These are phyloP conservation scores for Hypoxylon sp. DNA, from an alignment of 2,329 filamentous ascomycete species.

Conservation along the genomic window DNA sequence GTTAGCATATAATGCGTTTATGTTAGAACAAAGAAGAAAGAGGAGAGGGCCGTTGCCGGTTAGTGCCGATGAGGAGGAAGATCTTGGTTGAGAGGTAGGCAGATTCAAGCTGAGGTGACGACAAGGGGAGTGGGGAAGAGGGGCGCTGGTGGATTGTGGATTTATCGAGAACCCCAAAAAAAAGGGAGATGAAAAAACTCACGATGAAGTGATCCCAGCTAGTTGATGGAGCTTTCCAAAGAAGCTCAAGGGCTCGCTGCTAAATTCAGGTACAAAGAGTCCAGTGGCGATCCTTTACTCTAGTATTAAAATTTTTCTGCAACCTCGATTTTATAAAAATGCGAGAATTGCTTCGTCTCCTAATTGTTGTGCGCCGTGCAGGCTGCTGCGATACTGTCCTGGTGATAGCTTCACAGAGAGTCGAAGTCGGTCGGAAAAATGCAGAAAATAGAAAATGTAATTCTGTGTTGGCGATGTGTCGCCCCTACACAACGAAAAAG, in stretches of 20 bases:
- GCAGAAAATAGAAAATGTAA: conserved; percentile 30
- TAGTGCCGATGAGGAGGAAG: conserved; percentile 28
- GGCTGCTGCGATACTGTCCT: conserved; percentile 46
- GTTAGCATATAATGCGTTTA: conserved; percentile 42
- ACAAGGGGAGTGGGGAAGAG: conserved; percentile 53
- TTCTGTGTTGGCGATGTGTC: conserved; percentile 41
- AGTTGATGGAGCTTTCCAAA: conserved; percentile 46
- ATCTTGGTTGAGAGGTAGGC: conserved; percentile 37
- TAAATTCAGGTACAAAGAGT: conserved; percentile 46
- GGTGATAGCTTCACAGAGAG: conserved; percentile 43
- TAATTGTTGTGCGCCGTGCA: conserved; percentile 48
- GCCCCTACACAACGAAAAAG: conserved; percentile 19
- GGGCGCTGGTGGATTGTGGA: conserved; percentile 46
- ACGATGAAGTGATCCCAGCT: conserved; percentile 61
- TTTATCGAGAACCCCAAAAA: conserved; percentile 44
- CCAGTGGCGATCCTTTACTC: conserved; percentile 44
- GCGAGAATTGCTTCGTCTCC: conserved; percentile 52
- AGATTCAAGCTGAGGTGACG: conserved; percentile 44
- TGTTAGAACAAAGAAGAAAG: conserved; percentile 18
- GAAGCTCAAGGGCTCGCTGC: conserved; percentile 42
- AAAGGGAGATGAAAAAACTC: conserved; percentile 52
- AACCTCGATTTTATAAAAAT: conserved; percentile 39
- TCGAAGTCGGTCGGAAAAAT: conserved; percentile 32
- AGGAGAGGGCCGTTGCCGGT: background rate
- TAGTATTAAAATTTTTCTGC: conserved; percentile 40